Evolutionary conservation across 75 land plant species (phyloP), one percentile per base, ranked within the genome.

Genomic region (Selaginella moellendorffii): DNA sequence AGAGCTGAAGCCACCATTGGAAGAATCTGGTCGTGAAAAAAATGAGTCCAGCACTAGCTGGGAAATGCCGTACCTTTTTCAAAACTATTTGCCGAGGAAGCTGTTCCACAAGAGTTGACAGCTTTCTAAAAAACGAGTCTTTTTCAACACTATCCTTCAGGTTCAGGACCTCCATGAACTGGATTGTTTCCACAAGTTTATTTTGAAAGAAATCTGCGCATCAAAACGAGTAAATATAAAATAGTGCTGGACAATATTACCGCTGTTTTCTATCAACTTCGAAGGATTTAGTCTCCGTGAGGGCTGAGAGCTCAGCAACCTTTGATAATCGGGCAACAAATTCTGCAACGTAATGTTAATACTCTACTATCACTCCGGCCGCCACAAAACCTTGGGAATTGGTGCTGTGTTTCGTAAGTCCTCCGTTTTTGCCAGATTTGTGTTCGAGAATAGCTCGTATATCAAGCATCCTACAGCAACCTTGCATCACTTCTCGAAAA

Each of bases 61-160:
- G n/a, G n/a, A n/a, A n/a, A n/a, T n/a, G n/a, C n/a, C n/a, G n/a
- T n/a, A 95, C 99, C 99, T 95, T 95, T 53, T 85, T 88, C 53
- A 87, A 64, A 24, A 95, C 99, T 72, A 90, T 95, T 65, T 81
- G 81, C 20, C 97, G 99, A 66, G 99, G 99, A 54, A 95, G 88
- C 72, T 90, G 99, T 65, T 95, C 99, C 52, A 84, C 88, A 26
- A 95, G 52, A 63, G 77, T 95, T 30, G 97, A 80, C 30, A 95
- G 99, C 58, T 95, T 95, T 21, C 99, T 85, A 65, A 95, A 95
- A 68, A 95, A 95, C 28, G 85, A 67, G 70, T 95, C 99, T 71
- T 95, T 95, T 69, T 95, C 99, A 58, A 90, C 81, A 69, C 99
- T 95, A 64, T 95, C 99, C 53, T 95, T 95, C 68, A 95, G 70